phyloP scores from a whole-genome alignment of 441 rosid species.

The Bruguiera hainesii region DNA sequence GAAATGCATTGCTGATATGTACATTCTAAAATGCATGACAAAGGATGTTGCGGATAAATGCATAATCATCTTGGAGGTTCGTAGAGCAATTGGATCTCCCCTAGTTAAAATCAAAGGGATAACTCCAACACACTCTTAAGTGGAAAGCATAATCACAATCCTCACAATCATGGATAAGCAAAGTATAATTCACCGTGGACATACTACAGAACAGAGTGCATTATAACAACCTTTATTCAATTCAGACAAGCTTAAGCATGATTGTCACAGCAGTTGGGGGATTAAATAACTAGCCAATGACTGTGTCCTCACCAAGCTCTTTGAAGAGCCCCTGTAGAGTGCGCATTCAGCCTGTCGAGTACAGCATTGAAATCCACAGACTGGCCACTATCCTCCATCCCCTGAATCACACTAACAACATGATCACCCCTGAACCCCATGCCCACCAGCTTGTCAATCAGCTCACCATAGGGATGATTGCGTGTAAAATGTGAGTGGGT shows the following conservation, averaged over 20 bases:
- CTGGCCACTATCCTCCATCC: constrained; percentile 92
- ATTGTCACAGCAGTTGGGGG: background rate
- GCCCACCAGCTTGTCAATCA: constrained; percentile 74
- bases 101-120: constrained; percentile 15
- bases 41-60: background rate
- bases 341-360: constrained; percentile 69
- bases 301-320: constrained; percentile 69
- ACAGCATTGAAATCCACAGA: constrained; percentile 72
- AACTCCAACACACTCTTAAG: constrained; percentile 12
- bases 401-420: constrained; percentile 63
- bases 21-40: background rate
- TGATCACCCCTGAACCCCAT: constrained; percentile 92
- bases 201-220: constrained; percentile 5
- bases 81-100: constrained; percentile 13
- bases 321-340: constrained; percentile 58
- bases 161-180: background rate
- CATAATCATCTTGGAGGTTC: background rate
- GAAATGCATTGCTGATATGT: too few species aligned
- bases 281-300: background rate
- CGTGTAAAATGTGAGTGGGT: constrained; percentile 45
- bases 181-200: constrained; percentile 4
- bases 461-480: constrained; percentile 59
- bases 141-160: background rate
- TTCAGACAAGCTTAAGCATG: constrained; percentile 7
- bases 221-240: constrained; percentile 22